Base-by-base conservation (phyloP, 768 basidiomycete species). In the Xanthoconium purpureum region DNA sequence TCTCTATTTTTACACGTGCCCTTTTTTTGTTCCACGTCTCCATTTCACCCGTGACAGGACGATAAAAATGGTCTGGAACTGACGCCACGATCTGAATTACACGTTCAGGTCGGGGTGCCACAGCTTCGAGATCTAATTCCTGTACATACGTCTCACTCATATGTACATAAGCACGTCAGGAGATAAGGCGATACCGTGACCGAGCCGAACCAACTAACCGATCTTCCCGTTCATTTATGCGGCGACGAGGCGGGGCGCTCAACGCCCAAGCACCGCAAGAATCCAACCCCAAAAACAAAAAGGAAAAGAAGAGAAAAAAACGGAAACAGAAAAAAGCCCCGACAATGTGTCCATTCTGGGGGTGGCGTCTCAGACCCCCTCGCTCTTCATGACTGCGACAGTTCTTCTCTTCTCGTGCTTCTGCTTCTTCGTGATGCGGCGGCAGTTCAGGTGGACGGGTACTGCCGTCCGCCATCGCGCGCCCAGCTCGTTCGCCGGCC, bases 131-230 rank as follows among this genome's bases (percentile, higher is more conserved):
- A 50, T 55, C 48, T 48, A 17, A 32, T 28, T 15, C 28, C 14
- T 32, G 50, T 42, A 48, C 44, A 51, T 42, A 51, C 44, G 54
- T 37, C 18, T 24, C 24, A 43, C 18, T 17, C 15, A 18, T 44
- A 55, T 32, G 39, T 40, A 39, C 33, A 35, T 35, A 32, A 20
- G 38, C 50, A 43, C 37, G 38, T 53, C 56, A 54, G 63, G 63
- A 64, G 63, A 64, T 64, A 65, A 65, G 54, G 56, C 47, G 59
- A 62, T 51, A 49, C 43, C 50, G 44, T 51, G 54, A 36, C 53
- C 48, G 63, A 63, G 55, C 63, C 59, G 62, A 63, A 20, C 44
- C 30, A 50, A 29, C 52, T 40, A n/a, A 39, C 48, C 48, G 48
- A 48, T 48, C 51, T 38, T 33, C 15, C 29, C 44, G 32, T 62